phyloP scores from a whole-genome alignment of 352 stramenopile genomes.

The Globisporangium recalcitrans region DNA sequence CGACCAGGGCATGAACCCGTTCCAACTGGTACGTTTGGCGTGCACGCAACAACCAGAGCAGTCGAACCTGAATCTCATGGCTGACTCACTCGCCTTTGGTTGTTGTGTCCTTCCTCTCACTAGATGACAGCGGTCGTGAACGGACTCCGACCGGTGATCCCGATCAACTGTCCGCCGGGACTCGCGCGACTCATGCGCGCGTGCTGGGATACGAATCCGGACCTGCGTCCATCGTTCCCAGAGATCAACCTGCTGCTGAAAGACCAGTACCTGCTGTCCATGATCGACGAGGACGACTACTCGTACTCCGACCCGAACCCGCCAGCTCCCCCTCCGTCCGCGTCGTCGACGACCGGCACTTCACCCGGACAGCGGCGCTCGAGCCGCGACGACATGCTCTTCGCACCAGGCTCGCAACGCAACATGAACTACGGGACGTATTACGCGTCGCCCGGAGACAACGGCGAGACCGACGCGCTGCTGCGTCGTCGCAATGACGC shows the following conservation, averaged over 20 bases:
- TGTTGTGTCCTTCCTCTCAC: background rate
- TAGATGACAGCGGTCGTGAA: constrained; percentile 87
- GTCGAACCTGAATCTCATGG: background rate
- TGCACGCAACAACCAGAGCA: too few relatives aligned
- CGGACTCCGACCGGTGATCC: constrained; percentile 77
- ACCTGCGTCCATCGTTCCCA: constrained; percentile 66
- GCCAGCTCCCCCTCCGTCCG: constrained; percentile 26
- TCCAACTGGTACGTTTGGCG: constrained; percentile 69
- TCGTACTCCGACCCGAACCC: constrained; percentile 30
- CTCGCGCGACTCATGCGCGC: constrained; percentile 76
- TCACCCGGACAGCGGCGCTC: constrained; percentile 21
- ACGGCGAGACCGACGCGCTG: constrained; percentile 7
- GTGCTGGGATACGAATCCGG: constrained; percentile 76
- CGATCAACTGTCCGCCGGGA: constrained; percentile 70
- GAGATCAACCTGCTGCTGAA: constrained; percentile 78
- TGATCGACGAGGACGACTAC: constrained; percentile 51
- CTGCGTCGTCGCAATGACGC: background rate
- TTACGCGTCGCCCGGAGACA: constrained; percentile 10
- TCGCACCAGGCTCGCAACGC: constrained; percentile 14
- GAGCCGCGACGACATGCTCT: constrained; percentile 33
- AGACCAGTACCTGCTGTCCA: constrained; percentile 64
- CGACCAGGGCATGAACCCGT: constrained; percentile 88
- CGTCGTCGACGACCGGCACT: constrained; percentile 31
- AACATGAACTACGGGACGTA: constrained; percentile 24
- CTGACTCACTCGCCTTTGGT: constrained; percentile 1